These are phyloP conservation scores for Chiua sp. DNA, from an alignment of 1,284 basidiomycete species.

Conservation along the genomic window DNA sequence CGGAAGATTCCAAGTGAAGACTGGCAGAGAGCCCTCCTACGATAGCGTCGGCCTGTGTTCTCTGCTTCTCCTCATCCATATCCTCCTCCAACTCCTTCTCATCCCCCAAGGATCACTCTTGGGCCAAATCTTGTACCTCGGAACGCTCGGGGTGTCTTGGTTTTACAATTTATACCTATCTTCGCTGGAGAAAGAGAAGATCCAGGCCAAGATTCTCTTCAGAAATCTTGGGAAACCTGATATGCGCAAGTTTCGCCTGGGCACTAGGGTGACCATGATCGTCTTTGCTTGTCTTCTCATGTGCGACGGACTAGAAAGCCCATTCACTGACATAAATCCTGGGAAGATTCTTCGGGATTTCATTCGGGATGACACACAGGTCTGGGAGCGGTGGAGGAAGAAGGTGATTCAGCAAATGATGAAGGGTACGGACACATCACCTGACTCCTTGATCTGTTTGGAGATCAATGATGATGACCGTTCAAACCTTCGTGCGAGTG, in stretches of 20 bases:
- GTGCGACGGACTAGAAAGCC: slow-evolving; percentile 23
- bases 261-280: slow-evolving; percentile 30
- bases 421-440: background rate
- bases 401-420: slow-evolving; percentile 30
- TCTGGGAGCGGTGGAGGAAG: slow-evolving; percentile 34
- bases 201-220: slow-evolving; percentile 31
- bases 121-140: slow-evolving; percentile 37
- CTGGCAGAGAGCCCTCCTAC: slow-evolving; percentile 7
- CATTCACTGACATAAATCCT: slow-evolving; percentile 16
- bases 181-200: slow-evolving; percentile 36
- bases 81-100: slow-evolving; percentile 36
- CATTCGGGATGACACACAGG: slow-evolving; percentile 31
- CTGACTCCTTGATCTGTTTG: background rate
- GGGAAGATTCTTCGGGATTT: slow-evolving; percentile 27
- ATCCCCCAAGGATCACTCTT: slow-evolving; percentile 35
- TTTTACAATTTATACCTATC: slow-evolving; percentile 38
- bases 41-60: slow-evolving; percentile 20
- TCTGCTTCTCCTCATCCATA: slow-evolving; percentile 31
- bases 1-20: slow-evolving; percentile 18
- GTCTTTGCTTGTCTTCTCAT: slow-evolving; percentile 36
- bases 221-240: slow-evolving; percentile 18
- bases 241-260: slow-evolving; percentile 30
- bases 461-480: slow-evolving; percentile 19
- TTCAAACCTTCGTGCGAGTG: slow-evolving; percentile 9
- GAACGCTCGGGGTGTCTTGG: slow-evolving; percentile 36